Base-by-base conservation (phyloP, 768 basidiomycete genomes). In the Auriscalpium orientale region DNA sequence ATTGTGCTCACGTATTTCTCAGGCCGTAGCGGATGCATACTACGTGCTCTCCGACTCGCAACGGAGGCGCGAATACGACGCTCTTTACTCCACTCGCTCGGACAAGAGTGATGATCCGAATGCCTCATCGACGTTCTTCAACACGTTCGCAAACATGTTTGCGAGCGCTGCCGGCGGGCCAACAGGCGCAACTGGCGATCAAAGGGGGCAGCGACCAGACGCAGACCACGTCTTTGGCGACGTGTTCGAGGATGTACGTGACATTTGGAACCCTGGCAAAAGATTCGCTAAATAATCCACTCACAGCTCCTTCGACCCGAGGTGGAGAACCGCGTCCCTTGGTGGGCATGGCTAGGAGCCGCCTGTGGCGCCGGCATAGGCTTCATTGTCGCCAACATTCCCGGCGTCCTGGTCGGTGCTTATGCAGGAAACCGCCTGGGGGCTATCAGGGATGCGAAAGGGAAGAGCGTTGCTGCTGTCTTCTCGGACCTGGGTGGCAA, bases 1-100 rank as follows among this genome's bases (percentile, higher is more conserved):
- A 47, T 38, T 21, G 21, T 59, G 35, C 59, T 40, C 16, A 35
- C 40, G 15, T 33, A 49, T n/a, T 49, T 1, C 15, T 53, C 66
- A 88, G 87, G 83, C 87, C 8, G 85, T 97, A 59, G 92, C 94
- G 53, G 94, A 97, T 69, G 93, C 93, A 16, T 95, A 95, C 72
- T 97, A 91, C 67, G 89, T 95, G 28, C 81, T 98, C 38, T 92
- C 90, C 3, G 91, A 97, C 69, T 70, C 84, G 4, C 76, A 77
- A 45, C 77, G 88, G 56, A 80, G 86, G 56, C 75, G 69, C 64
- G 88, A 91, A 69, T 91, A 91, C 60, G 90, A 91, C 61, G 60
- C 61, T 0, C 70, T 91, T 0, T 87, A 87, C 65, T 69, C 73
- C n/a, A 77, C 82, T 8, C 80, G 79, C 51, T 59, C 73, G 36